phyloP scores from a whole-genome alignment of 1,284 basidiomycete species.

The Trichosporon coremiiforme region DNA sequence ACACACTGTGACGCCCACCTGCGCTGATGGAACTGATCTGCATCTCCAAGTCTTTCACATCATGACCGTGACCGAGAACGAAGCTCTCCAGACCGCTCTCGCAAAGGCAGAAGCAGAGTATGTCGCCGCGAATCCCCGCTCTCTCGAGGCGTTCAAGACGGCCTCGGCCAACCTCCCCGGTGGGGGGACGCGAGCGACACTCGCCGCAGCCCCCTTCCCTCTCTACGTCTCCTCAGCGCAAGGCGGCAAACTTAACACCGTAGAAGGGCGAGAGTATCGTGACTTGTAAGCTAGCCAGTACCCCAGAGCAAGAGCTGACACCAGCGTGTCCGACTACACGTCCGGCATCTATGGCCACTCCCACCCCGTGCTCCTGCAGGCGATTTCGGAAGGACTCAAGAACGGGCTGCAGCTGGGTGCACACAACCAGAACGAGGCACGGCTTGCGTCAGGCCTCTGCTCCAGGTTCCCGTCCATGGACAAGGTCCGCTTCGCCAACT shows the following conservation, averaged over 20 bases:
- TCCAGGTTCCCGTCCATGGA: constrained; percentile 39
- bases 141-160: constrained; percentile 21
- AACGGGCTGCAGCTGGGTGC: constrained; percentile 38
- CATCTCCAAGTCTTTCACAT: background rate
- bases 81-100: background rate
- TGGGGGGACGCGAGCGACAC: constrained; percentile 40
- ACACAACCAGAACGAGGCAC: constrained; percentile 35
- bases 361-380: constrained; percentile 32
- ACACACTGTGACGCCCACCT: background rate
- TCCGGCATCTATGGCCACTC: constrained; percentile 42
- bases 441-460: constrained; percentile 32
- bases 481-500: constrained; percentile 52
- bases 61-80: constrained; percentile 4
- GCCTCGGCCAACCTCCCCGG: constrained; percentile 27
- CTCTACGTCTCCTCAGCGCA: constrained; percentile 33
- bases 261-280: constrained; percentile 36
- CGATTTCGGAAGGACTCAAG: constrained; percentile 32
- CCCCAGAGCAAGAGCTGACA: background rate
- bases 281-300: constrained; percentile 36
- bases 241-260: constrained; percentile 29
- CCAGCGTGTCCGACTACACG: constrained; percentile 39
- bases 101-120: constrained; percentile 12
- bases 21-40: background rate
- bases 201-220: constrained; percentile 37
- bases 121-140: constrained; percentile 27